Evolutionary conservation across 1,284 basidiomycete species (phyloP).

Genomic region (Sporisorium reilianum): DNA sequence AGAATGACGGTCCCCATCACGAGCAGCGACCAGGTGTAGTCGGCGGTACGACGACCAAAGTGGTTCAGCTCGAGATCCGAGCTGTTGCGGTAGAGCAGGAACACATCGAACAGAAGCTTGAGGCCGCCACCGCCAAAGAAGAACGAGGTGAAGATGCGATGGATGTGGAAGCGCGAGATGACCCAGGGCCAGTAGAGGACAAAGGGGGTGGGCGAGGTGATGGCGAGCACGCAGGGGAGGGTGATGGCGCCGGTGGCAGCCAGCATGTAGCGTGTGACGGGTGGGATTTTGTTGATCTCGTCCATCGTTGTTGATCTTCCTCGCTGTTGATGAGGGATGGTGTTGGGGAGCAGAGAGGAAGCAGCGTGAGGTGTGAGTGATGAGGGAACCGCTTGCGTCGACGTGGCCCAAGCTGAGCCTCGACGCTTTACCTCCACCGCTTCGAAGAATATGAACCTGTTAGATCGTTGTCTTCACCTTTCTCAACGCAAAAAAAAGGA

Average conservation of each 20-base stretch:
- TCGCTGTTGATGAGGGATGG: neutral
- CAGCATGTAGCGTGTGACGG: slow-evolving; percentile 82
- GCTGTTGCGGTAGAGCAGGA: slow-evolving; percentile 59
- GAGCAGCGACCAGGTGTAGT: slow-evolving; percentile 60
- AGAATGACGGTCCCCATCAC: slow-evolving; percentile 56
- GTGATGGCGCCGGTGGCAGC: slow-evolving; percentile 77
- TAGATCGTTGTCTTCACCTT: neutral
- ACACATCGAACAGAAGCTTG: slow-evolving; percentile 59
- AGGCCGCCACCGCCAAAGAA: slow-evolving; percentile 75
- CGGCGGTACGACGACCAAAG: slow-evolving; percentile 55
- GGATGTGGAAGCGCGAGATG: slow-evolving; percentile 74
- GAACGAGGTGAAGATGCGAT: slow-evolving; percentile 82
- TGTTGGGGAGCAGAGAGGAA: neutral
- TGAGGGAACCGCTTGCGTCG: neutral
- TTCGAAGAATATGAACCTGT: neutral
- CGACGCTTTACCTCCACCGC: slow-evolving; percentile 16
- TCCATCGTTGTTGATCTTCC: slow-evolving; percentile 23
- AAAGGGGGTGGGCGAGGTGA: slow-evolving; percentile 75
- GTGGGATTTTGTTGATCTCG: slow-evolving; percentile 77
- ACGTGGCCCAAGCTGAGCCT: slow-evolving; percentile 36
- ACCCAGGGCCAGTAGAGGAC: slow-evolving; percentile 75
- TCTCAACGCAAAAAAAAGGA: neutral
- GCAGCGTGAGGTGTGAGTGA: neutral
- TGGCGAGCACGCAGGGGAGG: slow-evolving; percentile 75
- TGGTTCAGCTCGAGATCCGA: slow-evolving; percentile 56